Conservation (phyloP, 1,139 yeast species). For the Saccharomycopsis hybrid region DNA sequence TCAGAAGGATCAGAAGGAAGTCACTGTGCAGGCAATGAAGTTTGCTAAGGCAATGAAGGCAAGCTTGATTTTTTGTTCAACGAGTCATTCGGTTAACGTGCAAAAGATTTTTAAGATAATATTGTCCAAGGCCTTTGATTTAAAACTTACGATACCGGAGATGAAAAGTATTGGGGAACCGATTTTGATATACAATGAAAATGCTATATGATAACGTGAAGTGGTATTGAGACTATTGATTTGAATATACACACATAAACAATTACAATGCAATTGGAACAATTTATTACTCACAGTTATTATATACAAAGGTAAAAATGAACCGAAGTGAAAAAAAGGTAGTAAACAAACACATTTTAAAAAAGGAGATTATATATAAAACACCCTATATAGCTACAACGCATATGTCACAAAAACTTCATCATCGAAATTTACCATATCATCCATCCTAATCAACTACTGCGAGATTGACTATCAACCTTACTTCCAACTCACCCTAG, state of each 20-base stretch:
- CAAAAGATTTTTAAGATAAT: slow-evolving; percentile 93
- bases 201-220: slow-evolving; percentile 19
- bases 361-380: neutral
- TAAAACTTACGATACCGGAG: slow-evolving; percentile 79
- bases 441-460: no score
- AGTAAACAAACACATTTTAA: neutral
- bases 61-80: slow-evolving; percentile 84
- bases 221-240: no score
- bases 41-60: slow-evolving; percentile 92
- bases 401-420: no score
- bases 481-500: slow-evolving; percentile 9
- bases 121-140: slow-evolving; percentile 85
- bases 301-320: neutral
- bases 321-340: neutral
- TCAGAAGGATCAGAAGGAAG: slow-evolving; percentile 74
- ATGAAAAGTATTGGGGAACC: slow-evolving; percentile 85
- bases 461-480: no score
- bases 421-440: no score
- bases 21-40: slow-evolving; percentile 78
- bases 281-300: no score
- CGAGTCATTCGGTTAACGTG: slow-evolving; percentile 87
- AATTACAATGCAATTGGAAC: no score
- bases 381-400: no score
- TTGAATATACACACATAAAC: no score
- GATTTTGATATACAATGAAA: slow-evolving; percentile 55